Base-by-base conservation (phyloP, 2,329 filamentous ascomycete species). In the Seiridium unicorne region DNA sequence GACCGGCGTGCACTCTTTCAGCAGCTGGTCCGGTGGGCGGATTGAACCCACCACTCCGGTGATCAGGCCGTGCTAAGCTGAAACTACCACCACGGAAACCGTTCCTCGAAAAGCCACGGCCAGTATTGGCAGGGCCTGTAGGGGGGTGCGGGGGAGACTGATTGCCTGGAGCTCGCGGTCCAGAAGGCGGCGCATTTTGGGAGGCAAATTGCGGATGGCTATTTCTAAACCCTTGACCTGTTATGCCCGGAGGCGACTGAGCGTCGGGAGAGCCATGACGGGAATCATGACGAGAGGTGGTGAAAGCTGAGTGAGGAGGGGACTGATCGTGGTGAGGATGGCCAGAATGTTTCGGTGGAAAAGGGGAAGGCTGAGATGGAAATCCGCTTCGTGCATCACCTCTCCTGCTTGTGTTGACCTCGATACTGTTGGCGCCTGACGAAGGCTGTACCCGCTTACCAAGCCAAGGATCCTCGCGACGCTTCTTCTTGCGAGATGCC, bases 11-110 rank as follows among this genome's bases (percentile, higher is more conserved):
- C 42, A 61, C 65, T 47, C 73, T 67, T 26, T 64, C 63, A n/a
- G 59, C 48, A 31, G 56, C 44, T 13, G 61, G 51, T n/a, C 38
- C 61, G 51, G 60, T 55, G 54, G 65, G 62, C 26, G 65, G 65
- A 51, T 72, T 72, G 79, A 57, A 32, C 26, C 44, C 36, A 78
- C 63, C 79, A 42, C 87, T 86, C 56, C 89, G 82, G 61, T 83
- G 79, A 34, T 77, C 76, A 46, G 81, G 81, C 54, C 85, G 79
- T 36, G 76, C 77, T 51, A 78, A 67, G 31, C 75, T 77, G 68
- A 83, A 86, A 59, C 85, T 81, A 61, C 81, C 84, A 42, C 81
- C 84, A 40, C 89, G 83, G 68, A 87, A 89, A 13, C 79, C 77
- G 44, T 83, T 82, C 64, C 81, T 77, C 55, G 79, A 79, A 56